Base-by-base conservation (phyloP, 2,329 filamentous ascomycete genomes). In the Lachnellula occidentalis region DNA sequence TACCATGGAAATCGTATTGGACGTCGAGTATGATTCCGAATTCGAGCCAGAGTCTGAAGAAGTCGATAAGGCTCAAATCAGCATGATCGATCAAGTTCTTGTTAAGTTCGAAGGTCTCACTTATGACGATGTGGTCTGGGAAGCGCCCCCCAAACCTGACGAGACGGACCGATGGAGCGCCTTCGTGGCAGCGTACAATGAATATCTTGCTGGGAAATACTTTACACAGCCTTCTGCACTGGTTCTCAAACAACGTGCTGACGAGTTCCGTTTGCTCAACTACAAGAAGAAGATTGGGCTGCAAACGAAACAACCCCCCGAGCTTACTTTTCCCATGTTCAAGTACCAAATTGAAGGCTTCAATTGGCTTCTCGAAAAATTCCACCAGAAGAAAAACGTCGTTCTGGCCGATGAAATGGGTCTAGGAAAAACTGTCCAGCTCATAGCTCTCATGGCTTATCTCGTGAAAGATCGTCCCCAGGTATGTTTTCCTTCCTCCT, bases 351-450 rank as follows among this genome's bases (percentile, higher is more conserved):
- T 95, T 45, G 89, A 96, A 56, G 94, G 94, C 19, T 76, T 96
- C 50, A 96, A 97, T 65, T 99, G 94, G 92, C 80, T 99, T 2
- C 86, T 96, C 56, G 92, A 88, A 69, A 94, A 94, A 67, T 97
- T 90, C 77, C 88, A 91, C 64, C 78, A 81, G 49, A 79, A 85
- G 62, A 85, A 88, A 66, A 97, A 94, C 65, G 88, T 91, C 27
- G 92, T 97, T 55, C 80, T 97, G 6, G 94, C 94, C 0, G 94
- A 99, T 67, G 94, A 99, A 68, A 99, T 99, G 94, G 94, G 94
- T 41, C 81, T 99, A 2, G 94, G 94, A 34, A 99, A 99, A 74
- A 99, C 94, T 0, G 90, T 99, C 34, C 94, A 99, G 69, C 85
- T 96, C 50, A 88, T 97, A 57, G 83, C 86, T 2, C 81, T 96